A percentile compares a stretch with the other conserved stretches of the same genome.
These are phyloP conservation scores for Leccinellum rugosiceps DNA, from an alignment of 768 basidiomycete genomes.

Conservation along the genomic window DNA sequence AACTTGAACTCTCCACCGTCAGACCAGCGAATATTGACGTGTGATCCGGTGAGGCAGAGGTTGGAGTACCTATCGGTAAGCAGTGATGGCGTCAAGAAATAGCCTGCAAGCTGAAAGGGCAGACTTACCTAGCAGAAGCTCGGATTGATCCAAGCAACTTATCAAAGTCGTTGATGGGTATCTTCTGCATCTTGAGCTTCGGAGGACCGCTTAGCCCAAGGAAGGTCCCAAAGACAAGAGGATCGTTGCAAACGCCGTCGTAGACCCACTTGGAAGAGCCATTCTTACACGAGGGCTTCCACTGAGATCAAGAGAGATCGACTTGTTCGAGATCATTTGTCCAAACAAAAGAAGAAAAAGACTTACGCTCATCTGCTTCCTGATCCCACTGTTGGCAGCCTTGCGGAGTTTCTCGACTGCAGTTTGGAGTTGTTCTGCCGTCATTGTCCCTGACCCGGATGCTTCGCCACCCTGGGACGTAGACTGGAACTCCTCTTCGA, in stretches of 20 bases:
- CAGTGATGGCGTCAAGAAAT: background rate
- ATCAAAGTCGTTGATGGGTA: conserved; percentile 35
- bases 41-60: conserved; percentile 38
- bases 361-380: conserved; percentile 45
- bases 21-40: conserved; percentile 45
- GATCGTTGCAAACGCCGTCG: conserved; percentile 49
- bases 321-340: background rate
- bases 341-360: background rate
- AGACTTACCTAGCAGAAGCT: conserved; percentile 36
- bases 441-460: conserved; percentile 31
- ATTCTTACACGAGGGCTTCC: conserved; percentile 49
- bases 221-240: conserved; percentile 45
- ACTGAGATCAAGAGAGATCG: conserved; percentile 29
- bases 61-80: conserved; percentile 34
- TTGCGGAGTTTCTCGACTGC: conserved; percentile 45
- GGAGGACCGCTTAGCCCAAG: conserved; percentile 43
- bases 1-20: conserved; percentile 56
- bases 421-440: conserved; percentile 35
- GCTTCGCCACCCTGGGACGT: background rate
- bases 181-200: conserved; percentile 50
- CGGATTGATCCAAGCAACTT: conserved; percentile 33
- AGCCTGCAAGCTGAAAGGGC: background rate
- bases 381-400: conserved; percentile 47
- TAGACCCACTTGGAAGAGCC: conserved; percentile 48
- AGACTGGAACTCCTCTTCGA: conserved; percentile 31